Conservation (phyloP, 1,284 basidiomycete species). For the Thelephora terrestris region DNA sequence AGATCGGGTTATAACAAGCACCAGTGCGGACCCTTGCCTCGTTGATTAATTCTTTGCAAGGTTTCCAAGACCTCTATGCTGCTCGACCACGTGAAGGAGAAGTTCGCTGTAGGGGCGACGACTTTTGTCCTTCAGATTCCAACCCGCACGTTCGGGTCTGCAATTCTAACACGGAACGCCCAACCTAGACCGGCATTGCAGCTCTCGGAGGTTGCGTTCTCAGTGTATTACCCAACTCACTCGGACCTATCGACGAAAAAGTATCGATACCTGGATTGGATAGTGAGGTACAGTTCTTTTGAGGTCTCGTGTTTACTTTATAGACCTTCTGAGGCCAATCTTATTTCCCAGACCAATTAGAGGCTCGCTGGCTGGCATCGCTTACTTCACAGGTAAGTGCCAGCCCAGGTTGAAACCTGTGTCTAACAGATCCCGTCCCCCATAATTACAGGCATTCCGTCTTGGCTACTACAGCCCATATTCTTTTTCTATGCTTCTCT, state of each 20-base stretch:
- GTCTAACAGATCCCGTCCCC: too few relatives aligned
- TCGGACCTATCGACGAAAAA: neutral
- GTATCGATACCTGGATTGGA: neutral
- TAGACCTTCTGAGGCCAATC: too few relatives aligned
- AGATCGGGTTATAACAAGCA: too few relatives aligned
- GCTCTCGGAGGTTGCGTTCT: constrained; percentile 48
- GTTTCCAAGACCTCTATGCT: neutral
- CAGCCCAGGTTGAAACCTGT: too few relatives aligned
- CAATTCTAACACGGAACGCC: constrained; percentile 4
- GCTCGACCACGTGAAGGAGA: neutral
- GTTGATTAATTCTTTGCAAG: too few relatives aligned
- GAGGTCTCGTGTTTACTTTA: too few relatives aligned
- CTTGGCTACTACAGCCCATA: constrained; percentile 40
- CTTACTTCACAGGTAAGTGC: too few relatives aligned
- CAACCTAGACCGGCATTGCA: constrained; percentile 34
- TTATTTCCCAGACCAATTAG: too few relatives aligned
- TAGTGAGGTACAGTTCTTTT: neutral
- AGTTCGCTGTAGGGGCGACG: constrained; percentile 36
- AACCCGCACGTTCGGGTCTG: constrained; percentile 29
- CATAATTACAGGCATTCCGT: constrained; percentile 24
- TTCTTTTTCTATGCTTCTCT: constrained; percentile 36
- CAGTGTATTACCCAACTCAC: constrained; percentile 45
- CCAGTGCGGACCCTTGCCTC: too few relatives aligned
- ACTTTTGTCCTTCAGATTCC: constrained; percentile 38
- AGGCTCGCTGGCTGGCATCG: too few relatives aligned